A percentile compares a stretch with the other conserved stretches of the same genome.
phyloP scores from a whole-genome alignment of 768 basidiomycete genomes.

The Russula brevipes region DNA sequence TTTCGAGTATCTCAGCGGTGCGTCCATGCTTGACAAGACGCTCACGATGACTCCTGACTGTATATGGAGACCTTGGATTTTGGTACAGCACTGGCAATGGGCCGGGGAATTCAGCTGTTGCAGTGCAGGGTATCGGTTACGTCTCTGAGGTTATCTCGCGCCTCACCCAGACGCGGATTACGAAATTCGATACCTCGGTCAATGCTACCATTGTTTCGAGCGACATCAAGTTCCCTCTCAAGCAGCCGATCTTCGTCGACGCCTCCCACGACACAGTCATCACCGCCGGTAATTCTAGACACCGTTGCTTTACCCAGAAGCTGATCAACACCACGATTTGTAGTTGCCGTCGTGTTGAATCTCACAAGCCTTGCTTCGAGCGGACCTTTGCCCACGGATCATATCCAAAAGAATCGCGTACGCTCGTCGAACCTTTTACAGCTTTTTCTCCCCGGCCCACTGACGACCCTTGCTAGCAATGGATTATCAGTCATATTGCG shows the following conservation, averaged over 20 bases:
- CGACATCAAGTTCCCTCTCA: constrained; percentile 34
- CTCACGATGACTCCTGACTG: not conserved
- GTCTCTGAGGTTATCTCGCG: constrained; percentile 43
- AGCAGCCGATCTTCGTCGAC: constrained; percentile 42
- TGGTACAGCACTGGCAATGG: constrained; percentile 40
- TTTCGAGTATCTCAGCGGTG: constrained; percentile 40
- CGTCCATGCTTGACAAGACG: not conserved
- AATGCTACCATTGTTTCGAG: constrained; percentile 44
- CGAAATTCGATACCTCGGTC: constrained; percentile 40
- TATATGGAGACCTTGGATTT: constrained; percentile 26
- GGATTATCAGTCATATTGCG: too few relatives aligned
- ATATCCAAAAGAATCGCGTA: too few relatives aligned
- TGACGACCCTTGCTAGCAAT: too few relatives aligned
- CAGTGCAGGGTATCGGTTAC: constrained; percentile 39
- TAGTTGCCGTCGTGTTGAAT: constrained; percentile 43
- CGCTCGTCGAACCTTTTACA: too few relatives aligned
- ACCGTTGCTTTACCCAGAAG: not conserved
- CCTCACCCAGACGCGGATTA: constrained; percentile 36
- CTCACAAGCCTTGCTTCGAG: constrained; percentile 35
- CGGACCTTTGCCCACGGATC: constrained; percentile 39
- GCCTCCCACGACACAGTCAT: constrained; percentile 45
- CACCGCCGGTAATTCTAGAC: constrained; percentile 31
- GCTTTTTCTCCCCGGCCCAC: too few relatives aligned
- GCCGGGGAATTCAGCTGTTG: constrained; percentile 41
- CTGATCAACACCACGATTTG: not conserved